Evolutionary conservation across 2,329 filamentous ascomycete species (phyloP), one percentile per base, ranked within the genome.

Genomic region (Claviceps digitariae): DNA sequence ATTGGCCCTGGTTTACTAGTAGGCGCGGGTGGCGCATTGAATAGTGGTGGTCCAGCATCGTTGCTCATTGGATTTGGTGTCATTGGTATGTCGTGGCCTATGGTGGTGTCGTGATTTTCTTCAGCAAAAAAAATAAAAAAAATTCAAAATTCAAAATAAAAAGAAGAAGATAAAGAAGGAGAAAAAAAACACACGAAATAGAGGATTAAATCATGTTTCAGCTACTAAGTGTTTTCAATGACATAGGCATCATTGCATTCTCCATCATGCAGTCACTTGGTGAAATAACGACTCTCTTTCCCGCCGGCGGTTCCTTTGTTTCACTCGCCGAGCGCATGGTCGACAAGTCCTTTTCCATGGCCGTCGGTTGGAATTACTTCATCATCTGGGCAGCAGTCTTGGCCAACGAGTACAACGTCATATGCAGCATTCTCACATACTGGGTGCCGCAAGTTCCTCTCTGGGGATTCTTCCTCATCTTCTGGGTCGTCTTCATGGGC

Each of bases 201-300:
- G 27, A 29, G 27, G 27, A 29, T 29, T 8, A 25, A 17, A 34
- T 38, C 20, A 40, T 9, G 8, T 5, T 31, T 29, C 15, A 7
- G 36, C 41, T 54, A 17, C 43, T 50, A 40, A 47, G 17, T 47
- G 17, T 38, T 15, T 36, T n/a, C 31, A 17, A 17, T 27, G 17
- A n/a, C 20, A 41, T 21, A 70, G 68, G 68, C 51, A 75, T 87
- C 57, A 79, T 89, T 55, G 84, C 84, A 2, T 77, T 74, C 57
- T 75, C 73, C 58, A 77, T 84, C 58, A 87, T 86, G 79, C 85
- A 88, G 71, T 84, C 80, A 4, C 69, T 90, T 7, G 86, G 86
- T 21, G 86, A 90, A 64, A 71, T 89, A 60, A 86, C 85, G 3
- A 88, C 85, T 7, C 68, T 88, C 1, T 87, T 84, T 58, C 85